Base-by-base conservation (phyloP, 2,329 filamentous ascomycete species). In the Macrophomina tecta region DNA sequence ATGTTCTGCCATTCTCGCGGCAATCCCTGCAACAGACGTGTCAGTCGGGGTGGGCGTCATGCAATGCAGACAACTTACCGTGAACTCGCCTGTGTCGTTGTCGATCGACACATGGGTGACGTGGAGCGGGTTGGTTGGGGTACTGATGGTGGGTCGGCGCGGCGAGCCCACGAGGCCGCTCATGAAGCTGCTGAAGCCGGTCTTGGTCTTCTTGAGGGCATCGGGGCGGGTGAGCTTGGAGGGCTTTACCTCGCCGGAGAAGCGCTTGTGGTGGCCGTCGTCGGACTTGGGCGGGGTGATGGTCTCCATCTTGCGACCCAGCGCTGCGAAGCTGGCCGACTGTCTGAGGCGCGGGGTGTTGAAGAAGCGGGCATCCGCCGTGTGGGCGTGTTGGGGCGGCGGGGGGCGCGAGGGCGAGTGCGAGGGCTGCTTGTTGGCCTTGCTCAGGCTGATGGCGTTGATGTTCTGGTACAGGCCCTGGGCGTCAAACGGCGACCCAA, bases 41-140 rank as follows among this genome's bases (percentile, higher is more conserved):
- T 67, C 66, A 64, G 66, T 53, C 46, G 36, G 42, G 16, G 18
- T 30, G n/a, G 52, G 30, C 42, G 46, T 42, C 38, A 61, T 48
- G 45, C 58, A 62, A 28, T 48, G 45, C 58, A 62, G 45, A 14
- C 34, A 68, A 78, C 78, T 69, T 85, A 97, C 93, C 67, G 94
- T 98, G 79, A 97, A 99, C 81, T 97, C 92, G 71, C 95, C 95
- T 3, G 95, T 98, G 74, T 92, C 87, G 81, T 95, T 97, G 80
- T 99, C 94, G 78, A 97, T 97, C 73, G 94, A 94, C 71, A 99
- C 95, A 80, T 99, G 95, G 67, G 94, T 98, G 73, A 99, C 92
- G 81, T 98, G 95, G 68, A 98, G 93, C 58, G 95, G 95, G 74
- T 99, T 98, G 80, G 97, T 94, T 65, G 95, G 95, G 45, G 93